Conservation (phyloP, 2,329 filamentous ascomycete species). For the Trichophyton simii region DNA sequence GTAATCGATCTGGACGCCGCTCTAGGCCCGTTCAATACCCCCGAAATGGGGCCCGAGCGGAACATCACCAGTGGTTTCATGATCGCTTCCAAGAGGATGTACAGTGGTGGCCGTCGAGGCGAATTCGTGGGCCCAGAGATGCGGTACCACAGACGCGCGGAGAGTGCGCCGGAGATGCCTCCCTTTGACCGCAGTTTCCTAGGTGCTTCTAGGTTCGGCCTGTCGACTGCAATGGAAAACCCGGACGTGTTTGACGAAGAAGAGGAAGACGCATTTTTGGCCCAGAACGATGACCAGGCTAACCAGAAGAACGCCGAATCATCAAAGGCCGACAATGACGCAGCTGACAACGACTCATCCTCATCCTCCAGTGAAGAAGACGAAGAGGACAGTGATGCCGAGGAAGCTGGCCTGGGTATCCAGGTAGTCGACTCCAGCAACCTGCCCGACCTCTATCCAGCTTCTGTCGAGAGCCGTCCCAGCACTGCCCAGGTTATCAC, state of each 20-base stretch:
- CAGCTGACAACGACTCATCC: no score
- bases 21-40: slow-evolving; percentile 78
- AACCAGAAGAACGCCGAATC: neutral
- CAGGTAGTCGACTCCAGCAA: slow-evolving; percentile 12
- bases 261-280: slow-evolving; percentile 38
- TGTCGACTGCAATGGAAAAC: slow-evolving; percentile 28
- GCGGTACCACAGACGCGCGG: slow-evolving; percentile 38
- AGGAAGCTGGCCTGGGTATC: slow-evolving; percentile 12
- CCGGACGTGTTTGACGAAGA: slow-evolving; percentile 40
- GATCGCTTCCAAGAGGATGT: slow-evolving; percentile 33
- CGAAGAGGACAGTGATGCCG: neutral
- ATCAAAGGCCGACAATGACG: neutral
- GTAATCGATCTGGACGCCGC: slow-evolving; percentile 93
- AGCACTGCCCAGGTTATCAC: slow-evolving; percentile 7
- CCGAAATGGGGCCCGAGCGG: slow-evolving; percentile 28
- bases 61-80: slow-evolving; percentile 27
- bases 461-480: slow-evolving; percentile 6
- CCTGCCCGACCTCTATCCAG: slow-evolving; percentile 1
- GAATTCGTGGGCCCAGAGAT: slow-evolving; percentile 38
- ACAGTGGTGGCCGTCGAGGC: slow-evolving; percentile 36
- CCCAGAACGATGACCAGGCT: slow-evolving; percentile 14
- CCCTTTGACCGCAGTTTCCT: slow-evolving; percentile 35
- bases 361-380: no score
- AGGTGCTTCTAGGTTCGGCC: slow-evolving; percentile 26
- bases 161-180: slow-evolving; percentile 39